Base-by-base conservation (phyloP, 1,284 basidiomycete genomes). In the Earliella scabrosa region DNA sequence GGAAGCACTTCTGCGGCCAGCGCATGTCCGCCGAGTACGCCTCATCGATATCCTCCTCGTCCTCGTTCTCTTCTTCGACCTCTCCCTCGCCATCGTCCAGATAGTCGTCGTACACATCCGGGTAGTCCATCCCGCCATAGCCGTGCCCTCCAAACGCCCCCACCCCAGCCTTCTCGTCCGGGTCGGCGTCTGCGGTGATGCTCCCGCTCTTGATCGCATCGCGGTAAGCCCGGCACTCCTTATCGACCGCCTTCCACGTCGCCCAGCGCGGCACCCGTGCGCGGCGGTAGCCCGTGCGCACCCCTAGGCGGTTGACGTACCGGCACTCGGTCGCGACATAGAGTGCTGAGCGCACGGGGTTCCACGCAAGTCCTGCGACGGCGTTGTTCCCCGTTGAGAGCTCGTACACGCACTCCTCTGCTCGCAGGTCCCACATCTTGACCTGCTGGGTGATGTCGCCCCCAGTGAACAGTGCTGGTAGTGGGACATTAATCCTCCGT, bases 341-440 rank as follows among this genome's bases (percentile, higher is more conserved):
- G 2, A 77, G 61, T 1, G 66, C 61, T 13, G 66, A 60, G n/a
- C 58, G 59, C 3, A 43, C 24, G 2, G 56, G 56, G 54, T 75
- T 68, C 74, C 74, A 76, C 0, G 62, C 68, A 38, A 77, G 52
- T 9, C 53, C 56, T 1, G 23, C 23, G 0, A 76, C 74, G 8
- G 45, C 31, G 50, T 73, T 75, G 58, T 77, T 76, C 35, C 75
- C 75, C 4, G 74, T 75, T 9, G 73, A 64, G 18, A 77, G 66
- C 44, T 75, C 73, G 61, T 75, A 76, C 13, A 75, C 59, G 10
- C 64, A 43, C 11, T 59, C 54, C 63, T 0, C 8, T 6, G 69
- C 68, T 32, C 75, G 72, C 3, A 74, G 50, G 51, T 77, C 74
- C 75, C 75, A 76, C 13, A 73, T 31, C 21, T 66, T 70, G 55